Percentiles rank a stretch among this genome's conserved stretches.
phyloP scores from a whole-genome alignment of 805 yeast genomes.

The Candida pseudofarinosa region DNA sequence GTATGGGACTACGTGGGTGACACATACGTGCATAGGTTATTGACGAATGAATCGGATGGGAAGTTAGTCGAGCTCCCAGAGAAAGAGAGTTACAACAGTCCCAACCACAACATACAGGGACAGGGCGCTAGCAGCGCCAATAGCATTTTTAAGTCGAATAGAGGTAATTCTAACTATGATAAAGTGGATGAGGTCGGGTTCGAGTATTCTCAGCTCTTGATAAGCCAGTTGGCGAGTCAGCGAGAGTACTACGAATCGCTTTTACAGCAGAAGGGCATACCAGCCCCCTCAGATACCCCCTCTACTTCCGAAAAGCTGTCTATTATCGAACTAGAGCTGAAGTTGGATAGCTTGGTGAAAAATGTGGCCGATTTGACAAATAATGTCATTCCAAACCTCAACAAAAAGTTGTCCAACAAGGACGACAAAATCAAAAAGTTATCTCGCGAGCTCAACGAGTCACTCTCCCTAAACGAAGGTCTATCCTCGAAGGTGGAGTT shows the following conservation, averaged over 20 bases:
- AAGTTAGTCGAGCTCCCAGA: slow-evolving; percentile 74
- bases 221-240: slow-evolving; percentile 82
- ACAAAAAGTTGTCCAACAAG: slow-evolving; percentile 24
- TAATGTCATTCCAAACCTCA: slow-evolving; percentile 29
- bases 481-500: slow-evolving; percentile 36
- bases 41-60: slow-evolving; percentile 85
- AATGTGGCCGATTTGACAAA: slow-evolving; percentile 21
- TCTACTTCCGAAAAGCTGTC: neutral
- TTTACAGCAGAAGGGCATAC: slow-evolving; percentile 17
- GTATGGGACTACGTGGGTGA: slow-evolving; percentile 97
- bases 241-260: slow-evolving; percentile 71
- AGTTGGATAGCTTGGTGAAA: slow-evolving; percentile 24
- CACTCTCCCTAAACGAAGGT: slow-evolving; percentile 34
- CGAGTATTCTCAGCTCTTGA: slow-evolving; percentile 75
- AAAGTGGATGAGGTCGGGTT: slow-evolving; percentile 58
- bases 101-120: slow-evolving; percentile 6
- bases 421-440: slow-evolving; percentile 26
- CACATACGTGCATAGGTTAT: slow-evolving; percentile 78
- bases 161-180: slow-evolving; percentile 16
- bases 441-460: slow-evolving; percentile 27
- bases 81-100: slow-evolving; percentile 12
- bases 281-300: slow-evolving; percentile 1
- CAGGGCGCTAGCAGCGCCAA: slow-evolving; percentile 1
- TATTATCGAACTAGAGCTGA: slow-evolving; percentile 22
- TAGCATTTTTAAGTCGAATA: slow-evolving; percentile 4